These are phyloP conservation scores for Auricularia auricula-judae DNA, from an alignment of 768 basidiomycete genomes.

Conservation along the genomic window DNA sequence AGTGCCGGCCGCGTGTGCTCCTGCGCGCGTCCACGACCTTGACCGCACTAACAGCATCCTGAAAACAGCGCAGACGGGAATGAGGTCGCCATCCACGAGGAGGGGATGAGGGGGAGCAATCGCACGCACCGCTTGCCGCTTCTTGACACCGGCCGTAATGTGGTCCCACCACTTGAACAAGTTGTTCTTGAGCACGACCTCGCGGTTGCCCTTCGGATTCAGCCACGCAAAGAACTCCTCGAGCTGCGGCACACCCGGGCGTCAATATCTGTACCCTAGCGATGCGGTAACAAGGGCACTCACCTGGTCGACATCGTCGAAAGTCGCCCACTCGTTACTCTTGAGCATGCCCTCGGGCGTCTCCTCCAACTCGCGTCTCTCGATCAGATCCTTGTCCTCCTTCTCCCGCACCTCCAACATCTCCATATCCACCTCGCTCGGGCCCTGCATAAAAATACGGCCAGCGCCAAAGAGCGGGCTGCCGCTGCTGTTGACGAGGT, in stretches of 20 bases:
- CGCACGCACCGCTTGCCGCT: constrained; percentile 56
- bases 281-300: constrained; percentile 12
- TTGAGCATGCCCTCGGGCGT: constrained; percentile 63
- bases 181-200: constrained; percentile 64
- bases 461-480: constrained; percentile 80
- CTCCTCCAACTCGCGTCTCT: constrained; percentile 65
- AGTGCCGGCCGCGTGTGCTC: constrained; percentile 57
- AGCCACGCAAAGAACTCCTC: constrained; percentile 82
- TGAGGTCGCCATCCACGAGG: background rate
- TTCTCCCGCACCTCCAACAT: constrained; percentile 50
- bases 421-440: constrained; percentile 70
- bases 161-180: constrained; percentile 80
- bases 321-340: constrained; percentile 83
- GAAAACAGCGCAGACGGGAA: background rate
- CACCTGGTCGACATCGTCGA: constrained; percentile 81
- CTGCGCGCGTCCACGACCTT: constrained; percentile 50
- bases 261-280: background rate
- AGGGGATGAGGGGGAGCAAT: background rate
- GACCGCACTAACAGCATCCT: constrained; percentile 34
- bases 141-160: constrained; percentile 67
- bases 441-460: constrained; percentile 86
- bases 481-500: constrained; percentile 67
- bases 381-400: constrained; percentile 40
- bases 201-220: constrained; percentile 83
- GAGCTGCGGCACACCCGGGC: constrained; percentile 37